These are phyloP conservation scores for Kernera saxatilis DNA, from an alignment of 345 rosid species.

Conservation along the genomic window DNA sequence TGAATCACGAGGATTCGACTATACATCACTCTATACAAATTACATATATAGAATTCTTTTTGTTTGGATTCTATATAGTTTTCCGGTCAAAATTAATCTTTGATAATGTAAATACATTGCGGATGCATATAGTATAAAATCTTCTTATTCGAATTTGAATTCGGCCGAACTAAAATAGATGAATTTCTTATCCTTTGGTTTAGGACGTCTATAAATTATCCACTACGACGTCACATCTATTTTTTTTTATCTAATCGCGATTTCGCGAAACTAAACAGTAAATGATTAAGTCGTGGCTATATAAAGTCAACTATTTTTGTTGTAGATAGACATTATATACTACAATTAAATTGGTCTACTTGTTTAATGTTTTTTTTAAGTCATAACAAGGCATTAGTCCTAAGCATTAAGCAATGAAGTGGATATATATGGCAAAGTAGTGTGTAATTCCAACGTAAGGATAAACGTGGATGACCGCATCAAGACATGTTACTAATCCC, in stretches of 20 bases:
- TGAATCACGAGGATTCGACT: background rate
- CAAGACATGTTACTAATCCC: constrained; percentile 24
- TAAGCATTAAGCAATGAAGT: constrained; percentile 4
- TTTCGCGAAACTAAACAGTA: background rate
- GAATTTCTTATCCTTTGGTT: background rate
- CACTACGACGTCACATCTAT: background rate
- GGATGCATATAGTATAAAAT: background rate
- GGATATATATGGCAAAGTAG: background rate
- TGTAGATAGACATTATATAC: background rate
- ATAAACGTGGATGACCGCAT: constrained; percentile 23
- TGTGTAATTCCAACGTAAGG: background rate
- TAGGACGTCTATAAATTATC: background rate
- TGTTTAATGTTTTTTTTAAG: background rate
- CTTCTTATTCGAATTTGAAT: background rate
- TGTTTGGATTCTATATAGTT: background rate
- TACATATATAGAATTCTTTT: background rate
- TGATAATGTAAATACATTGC: background rate
- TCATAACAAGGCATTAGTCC: background rate
- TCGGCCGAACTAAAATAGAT: background rate
- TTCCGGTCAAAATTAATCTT: background rate
- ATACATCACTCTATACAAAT: background rate
- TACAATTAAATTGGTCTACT: background rate
- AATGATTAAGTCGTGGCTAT: background rate
- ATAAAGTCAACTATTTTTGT: background rate
- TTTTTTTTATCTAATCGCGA: background rate